Evolutionary conservation across 2,329 filamentous ascomycete species (phyloP).

Genomic region (Stenocarpella maydis): DNA sequence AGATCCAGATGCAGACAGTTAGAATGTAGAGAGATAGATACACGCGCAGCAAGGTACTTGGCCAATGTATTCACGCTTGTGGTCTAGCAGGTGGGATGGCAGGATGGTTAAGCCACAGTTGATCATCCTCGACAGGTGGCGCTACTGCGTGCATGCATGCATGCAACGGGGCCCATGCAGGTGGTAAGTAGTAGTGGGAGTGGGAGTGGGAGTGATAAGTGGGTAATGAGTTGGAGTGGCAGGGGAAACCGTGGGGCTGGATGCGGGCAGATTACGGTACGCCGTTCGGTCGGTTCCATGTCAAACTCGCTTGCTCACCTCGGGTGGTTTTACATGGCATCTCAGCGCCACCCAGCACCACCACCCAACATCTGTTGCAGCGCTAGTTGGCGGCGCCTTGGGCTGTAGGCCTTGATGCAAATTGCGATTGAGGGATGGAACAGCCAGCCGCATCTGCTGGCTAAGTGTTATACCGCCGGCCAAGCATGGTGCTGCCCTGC

Average conservation of each 20-base stretch:
- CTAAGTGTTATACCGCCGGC: background rate
- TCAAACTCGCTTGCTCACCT: slow-evolving; percentile 4
- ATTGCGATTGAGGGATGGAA: slow-evolving; percentile 4
- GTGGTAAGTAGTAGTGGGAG: background rate
- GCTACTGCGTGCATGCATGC: slow-evolving; percentile 30
- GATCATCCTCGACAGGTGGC: slow-evolving; percentile 18
- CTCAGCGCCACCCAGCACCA: too few relatives aligned
- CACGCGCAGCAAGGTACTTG: too few relatives aligned
- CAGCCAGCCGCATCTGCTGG: slow-evolving; percentile 12
- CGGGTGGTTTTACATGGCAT: slow-evolving; percentile 11
- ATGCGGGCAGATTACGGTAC: slow-evolving; percentile 24
- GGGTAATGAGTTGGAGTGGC: too few relatives aligned
- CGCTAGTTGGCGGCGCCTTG: slow-evolving; percentile 20
- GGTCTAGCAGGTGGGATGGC: background rate
- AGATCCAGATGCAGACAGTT: too few relatives aligned
- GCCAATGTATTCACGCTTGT: background rate
- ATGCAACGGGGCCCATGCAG: slow-evolving; percentile 24
- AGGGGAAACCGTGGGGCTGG: slow-evolving; percentile 2
- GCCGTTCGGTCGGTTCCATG: slow-evolving; percentile 18
- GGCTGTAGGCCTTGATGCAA: slow-evolving; percentile 8
- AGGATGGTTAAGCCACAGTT: slow-evolving; percentile 15
- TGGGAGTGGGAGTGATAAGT: too few relatives aligned
- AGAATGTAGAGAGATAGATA: too few relatives aligned
- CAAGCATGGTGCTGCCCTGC: background rate
- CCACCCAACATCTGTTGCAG: background rate